These are phyloP conservation scores for Cladosporium phlei DNA, from an alignment of 2,329 filamentous ascomycete species.

Conservation along the genomic window DNA sequence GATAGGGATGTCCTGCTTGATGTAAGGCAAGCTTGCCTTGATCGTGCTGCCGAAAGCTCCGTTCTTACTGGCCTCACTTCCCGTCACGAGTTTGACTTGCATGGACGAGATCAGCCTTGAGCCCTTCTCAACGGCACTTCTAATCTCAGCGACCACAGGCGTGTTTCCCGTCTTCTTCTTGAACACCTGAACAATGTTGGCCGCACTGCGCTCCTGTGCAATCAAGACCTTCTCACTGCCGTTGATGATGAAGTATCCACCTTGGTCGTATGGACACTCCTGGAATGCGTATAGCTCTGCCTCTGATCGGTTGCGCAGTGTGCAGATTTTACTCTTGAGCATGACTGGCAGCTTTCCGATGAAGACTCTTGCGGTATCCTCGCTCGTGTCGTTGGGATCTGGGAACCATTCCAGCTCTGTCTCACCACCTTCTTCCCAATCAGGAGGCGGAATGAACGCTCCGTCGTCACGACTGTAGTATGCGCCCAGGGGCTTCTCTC, in stretches of 20 bases:
- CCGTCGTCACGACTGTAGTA: constrained; percentile 63
- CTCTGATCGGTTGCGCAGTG: constrained; percentile 76
- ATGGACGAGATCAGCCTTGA: constrained; percentile 91
- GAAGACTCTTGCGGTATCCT: constrained; percentile 69
- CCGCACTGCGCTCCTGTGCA: constrained; percentile 92
- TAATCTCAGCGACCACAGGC: constrained; percentile 90
- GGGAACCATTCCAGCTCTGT: constrained; percentile 45
- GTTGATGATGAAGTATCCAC: constrained; percentile 99
- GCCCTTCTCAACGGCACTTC: constrained; percentile 93
- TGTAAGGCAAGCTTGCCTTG: constrained; percentile 84
- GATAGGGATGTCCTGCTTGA: constrained; percentile 89
- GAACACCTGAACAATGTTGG: constrained; percentile 98
- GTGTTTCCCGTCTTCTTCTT: constrained; percentile 95
- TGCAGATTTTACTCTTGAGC: constrained; percentile 95
- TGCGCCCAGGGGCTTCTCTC: constrained; percentile 64
- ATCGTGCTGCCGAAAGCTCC: constrained; percentile 87
- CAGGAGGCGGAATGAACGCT: constrained; percentile 23
- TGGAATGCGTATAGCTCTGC: constrained; percentile 85
- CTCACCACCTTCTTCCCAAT: constrained; percentile 41
- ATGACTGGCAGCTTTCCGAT: constrained; percentile 96
- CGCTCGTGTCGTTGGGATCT: constrained; percentile 31
- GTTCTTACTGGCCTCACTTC: constrained; percentile 36
- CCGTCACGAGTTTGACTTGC: constrained; percentile 72
- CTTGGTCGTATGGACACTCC: constrained; percentile 96
- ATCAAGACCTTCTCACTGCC: constrained; percentile 98